Base-by-base conservation (phyloP, 169 alveolate genomes). In the Cryptosporidium bovis region DNA sequence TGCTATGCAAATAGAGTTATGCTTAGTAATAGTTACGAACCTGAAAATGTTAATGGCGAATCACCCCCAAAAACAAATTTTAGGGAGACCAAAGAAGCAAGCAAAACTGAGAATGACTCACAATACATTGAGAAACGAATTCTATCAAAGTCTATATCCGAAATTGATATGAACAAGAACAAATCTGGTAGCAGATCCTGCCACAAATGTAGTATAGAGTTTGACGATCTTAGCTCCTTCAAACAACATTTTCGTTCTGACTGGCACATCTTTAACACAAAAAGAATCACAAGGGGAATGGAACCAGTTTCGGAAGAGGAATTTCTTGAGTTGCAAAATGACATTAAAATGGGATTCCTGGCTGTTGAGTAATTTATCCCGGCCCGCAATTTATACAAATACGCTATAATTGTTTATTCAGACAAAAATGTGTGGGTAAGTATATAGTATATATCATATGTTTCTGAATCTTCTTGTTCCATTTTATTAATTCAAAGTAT, bases 181-280 rank as follows among this genome's bases (percentile, higher is more conserved):
- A 77, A 40, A 13, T 10, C 62, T 24, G 27, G 64, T 2, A 60
- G 4, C 24, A 3, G 36, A 20, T 0, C 51, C 6, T 77, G 87
- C 18, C 69, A 53, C 3, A 77, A 77, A 27, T 94, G 97, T 58
- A 65, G 65, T 56, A 64, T 92, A 36, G 90, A 82, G 56, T 90
- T 93, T n/a, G 91, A 90, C 64, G 90, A 71, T 56, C 66, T 90
- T 27, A 64, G 66, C 27, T 66, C 89, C 29, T 92, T 87, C 64
- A 82, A 94, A 51, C 27, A 65, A n/a, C 97, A 94, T 66, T 94
- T 92, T 66, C 93, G 93, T 44, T 90, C 95, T 18, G 95, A 94
- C 27, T 91, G 92, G 82, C 97, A 94, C 65, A 93, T 93, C 20
- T 82, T 93, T 53, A 94, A 94, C 83, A 91, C 91, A 36, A 93